Percentiles rank a stretch among this genome's conserved stretches.
Evolutionary conservation across 2,329 filamentous ascomycete genomes (phyloP).

Genomic region (Leptographium lundbergii): DNA sequence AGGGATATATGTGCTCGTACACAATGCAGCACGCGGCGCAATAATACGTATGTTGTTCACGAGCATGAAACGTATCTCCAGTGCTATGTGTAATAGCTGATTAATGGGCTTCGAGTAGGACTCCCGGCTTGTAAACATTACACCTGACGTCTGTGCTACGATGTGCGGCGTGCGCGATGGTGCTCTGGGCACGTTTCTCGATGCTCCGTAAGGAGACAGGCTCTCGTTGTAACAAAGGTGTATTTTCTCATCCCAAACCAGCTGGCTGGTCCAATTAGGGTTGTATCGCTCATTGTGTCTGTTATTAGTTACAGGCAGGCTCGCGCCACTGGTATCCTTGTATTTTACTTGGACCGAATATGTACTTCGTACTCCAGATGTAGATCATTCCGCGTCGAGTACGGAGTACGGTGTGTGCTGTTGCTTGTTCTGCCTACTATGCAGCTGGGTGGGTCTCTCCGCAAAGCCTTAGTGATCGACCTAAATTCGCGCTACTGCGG

Average conservation of each 20-base stretch:
- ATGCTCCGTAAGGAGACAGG: background rate
- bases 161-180: background rate
- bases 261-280: background rate
- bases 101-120: background rate
- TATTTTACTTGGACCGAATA: background rate
- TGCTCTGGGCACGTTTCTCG: background rate
- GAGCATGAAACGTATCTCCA: background rate
- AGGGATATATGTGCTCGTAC: too few species aligned
- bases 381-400: background rate
- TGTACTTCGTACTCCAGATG: background rate
- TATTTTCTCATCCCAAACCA: background rate
- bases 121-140: background rate
- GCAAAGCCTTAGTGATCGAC: conserved; percentile 1
- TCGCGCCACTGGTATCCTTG: background rate
- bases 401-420: background rate
- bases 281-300: background rate
- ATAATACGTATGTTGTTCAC: background rate
- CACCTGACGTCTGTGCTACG: background rate
- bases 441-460: conserved; percentile 1
- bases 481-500: background rate
- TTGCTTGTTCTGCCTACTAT: background rate
- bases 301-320: background rate
- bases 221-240: background rate
- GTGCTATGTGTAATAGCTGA: background rate
- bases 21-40: too few species aligned